Base-by-base conservation (phyloP, 192 early-diverging fungal species). In the Coemansia sp. region DNA sequence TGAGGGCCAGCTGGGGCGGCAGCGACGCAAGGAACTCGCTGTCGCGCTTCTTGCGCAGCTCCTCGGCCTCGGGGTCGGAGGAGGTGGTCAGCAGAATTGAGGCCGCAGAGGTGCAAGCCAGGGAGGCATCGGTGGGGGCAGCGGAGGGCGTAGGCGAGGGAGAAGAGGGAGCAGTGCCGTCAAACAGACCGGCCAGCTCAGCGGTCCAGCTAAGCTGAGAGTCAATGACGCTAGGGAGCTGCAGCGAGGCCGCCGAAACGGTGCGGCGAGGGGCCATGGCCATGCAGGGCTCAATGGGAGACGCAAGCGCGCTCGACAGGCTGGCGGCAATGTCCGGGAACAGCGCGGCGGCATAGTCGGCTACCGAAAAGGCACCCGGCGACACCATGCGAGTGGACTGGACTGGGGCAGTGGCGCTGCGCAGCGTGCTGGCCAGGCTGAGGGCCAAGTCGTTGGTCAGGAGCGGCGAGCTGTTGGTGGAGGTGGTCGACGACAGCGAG, bases 1-100 rank as follows among this genome's bases (percentile, higher is more conserved):
- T 81, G 38, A 84, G 79, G 14, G 70, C 70, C 41, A 84, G 79
- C 79, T 81, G 75, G 12, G 75, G 83, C 26, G 83, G 83, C 41
- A 84, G 66, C 55, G 79, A 79, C 37, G 75, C 78, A 13, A 78
- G 60, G 48, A 84, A 84, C 72, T 81, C 83, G 63, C 59, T 66
- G 66, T 84, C 79, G 37, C 83, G 83, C 39, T 73, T 75, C 70
- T 77, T 73, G 59, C 79, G 75, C 74, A 53, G 60, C 65, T 77
- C 68, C 16, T 76, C 79, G 35, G 52, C 61, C 48, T 68, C 61
- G 36, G 65, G 55, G 56, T 69, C 68, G 4, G 28, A 61, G 2
- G 56, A 16, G 5, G 52, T 18, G 0, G 33, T 52, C 14, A 59
- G 28, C 35, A 68, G 62, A 11, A 48, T 42, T 0, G 33, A 34